Evolutionary conservation across 1,284 basidiomycete genomes (phyloP).

Genomic region (Sanguinoderma infundibulare): DNA sequence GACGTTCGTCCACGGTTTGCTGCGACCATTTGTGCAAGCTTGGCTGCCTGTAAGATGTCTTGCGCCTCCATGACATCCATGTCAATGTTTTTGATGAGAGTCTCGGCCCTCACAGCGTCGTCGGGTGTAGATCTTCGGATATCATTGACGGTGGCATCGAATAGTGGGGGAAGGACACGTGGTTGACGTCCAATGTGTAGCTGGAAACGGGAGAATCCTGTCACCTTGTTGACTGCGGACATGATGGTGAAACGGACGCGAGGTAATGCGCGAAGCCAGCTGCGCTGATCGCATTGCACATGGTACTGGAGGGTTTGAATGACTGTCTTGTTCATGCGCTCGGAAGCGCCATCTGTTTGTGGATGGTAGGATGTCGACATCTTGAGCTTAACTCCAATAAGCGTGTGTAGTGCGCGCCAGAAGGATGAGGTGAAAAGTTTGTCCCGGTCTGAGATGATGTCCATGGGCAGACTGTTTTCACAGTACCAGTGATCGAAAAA

Average conservation of each 20-base stretch:
- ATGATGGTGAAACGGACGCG: conserved; percentile 44
- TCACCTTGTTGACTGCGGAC: conserved; percentile 39
- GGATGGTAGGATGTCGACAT: conserved; percentile 52
- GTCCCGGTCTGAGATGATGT: conserved; percentile 42
- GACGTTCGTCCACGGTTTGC: conserved; percentile 22
- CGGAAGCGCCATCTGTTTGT: conserved; percentile 35
- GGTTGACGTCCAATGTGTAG: conserved; percentile 33
- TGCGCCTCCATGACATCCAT: conserved; percentile 19
- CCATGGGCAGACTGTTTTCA: conserved; percentile 42
- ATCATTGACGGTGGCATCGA: not conserved
- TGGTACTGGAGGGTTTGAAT: conserved; percentile 40
- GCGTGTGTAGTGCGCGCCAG: conserved; percentile 42
- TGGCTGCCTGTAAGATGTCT: conserved; percentile 23
- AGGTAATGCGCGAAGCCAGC: conserved; percentile 45
- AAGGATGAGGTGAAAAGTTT: conserved; percentile 44
- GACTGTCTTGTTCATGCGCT: conserved; percentile 30
- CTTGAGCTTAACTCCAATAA: conserved; percentile 39
- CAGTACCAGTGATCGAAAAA: conserved; percentile 45
- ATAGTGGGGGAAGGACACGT: conserved; percentile 30
- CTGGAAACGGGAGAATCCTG: conserved; percentile 41
- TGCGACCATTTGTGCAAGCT: too few relatives aligned
- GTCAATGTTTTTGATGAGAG: not conserved
- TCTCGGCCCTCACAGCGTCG: not conserved
- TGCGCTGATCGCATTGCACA: conserved; percentile 43
- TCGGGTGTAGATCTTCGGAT: not conserved